Conservation (phyloP, 2,329 filamentous ascomycete species). For the Nothophoma quercina region DNA sequence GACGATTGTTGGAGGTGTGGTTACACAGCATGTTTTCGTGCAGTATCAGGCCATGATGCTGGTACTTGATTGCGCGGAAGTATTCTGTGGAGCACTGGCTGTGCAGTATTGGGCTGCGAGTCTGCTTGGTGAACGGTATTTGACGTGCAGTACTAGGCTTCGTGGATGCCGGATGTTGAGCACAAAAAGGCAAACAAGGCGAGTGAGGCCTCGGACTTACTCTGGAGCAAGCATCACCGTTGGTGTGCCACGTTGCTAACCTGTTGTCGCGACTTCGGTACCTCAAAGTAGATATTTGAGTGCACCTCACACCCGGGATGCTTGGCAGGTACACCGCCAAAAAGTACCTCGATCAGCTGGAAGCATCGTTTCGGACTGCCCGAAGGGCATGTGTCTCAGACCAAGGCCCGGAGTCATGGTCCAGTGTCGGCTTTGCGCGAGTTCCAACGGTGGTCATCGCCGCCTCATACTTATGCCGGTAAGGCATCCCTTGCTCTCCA, state of each 20-base stretch:
- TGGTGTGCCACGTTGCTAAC: neutral
- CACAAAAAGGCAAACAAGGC: neutral
- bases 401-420: neutral
- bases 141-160: neutral
- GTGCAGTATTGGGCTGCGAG: neutral
- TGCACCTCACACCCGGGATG: neutral
- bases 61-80: neutral
- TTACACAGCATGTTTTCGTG: neutral
- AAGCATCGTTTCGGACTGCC: conserved; percentile 8
- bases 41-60: neutral
- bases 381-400: neutral
- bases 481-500: neutral
- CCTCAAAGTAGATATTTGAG: neutral
- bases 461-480: conserved; percentile 3
- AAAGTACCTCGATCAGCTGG: neutral
- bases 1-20: neutral
- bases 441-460: neutral
- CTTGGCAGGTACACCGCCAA: conserved; percentile 16
- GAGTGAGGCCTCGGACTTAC: neutral
- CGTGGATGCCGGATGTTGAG: neutral
- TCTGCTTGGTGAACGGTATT: neutral
- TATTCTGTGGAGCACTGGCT: neutral
- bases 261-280: neutral
- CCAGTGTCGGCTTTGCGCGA: neutral
- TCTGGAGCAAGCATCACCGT: conserved; percentile 7